A percentile compares a stretch with the other conserved stretches of the same genome.
These are phyloP conservation scores for Magnusiomyces clavatus DNA, from an alignment of 1,139 yeast species.

Conservation along the genomic window DNA sequence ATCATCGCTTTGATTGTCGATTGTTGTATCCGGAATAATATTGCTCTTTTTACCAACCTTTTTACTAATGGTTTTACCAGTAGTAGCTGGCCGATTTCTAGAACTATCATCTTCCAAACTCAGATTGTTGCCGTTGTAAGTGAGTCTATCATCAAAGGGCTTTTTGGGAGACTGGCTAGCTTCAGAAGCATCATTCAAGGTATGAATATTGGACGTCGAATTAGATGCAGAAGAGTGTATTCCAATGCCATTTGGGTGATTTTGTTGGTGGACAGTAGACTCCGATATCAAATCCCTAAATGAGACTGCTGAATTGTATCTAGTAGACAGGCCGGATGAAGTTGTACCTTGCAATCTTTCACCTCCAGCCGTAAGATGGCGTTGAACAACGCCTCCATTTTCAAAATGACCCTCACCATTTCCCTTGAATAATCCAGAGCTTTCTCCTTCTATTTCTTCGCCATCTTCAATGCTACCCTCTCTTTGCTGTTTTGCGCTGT, in stretches of 20 bases:
- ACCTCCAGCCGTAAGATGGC: background rate
- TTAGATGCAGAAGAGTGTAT: conserved; percentile 5
- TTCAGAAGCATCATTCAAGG: conserved; percentile 19
- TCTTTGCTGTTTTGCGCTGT: background rate
- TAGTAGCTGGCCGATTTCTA: no score
- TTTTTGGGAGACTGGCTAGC: conserved; percentile 23
- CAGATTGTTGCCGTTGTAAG: conserved; percentile 43
- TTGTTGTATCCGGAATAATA: no score
- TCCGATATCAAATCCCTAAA: conserved; percentile 1
- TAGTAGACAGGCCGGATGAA: conserved; percentile 4
- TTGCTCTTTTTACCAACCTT: no score
- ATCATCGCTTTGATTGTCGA: background rate
- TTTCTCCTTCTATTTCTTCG: background rate
- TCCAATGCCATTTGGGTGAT: background rate
- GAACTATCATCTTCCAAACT: conserved; percentile 33
- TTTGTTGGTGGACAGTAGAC: background rate
- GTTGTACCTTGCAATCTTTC: background rate
- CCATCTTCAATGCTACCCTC: background rate
- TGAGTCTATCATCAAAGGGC: conserved; percentile 29
- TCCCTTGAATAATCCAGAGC: background rate
- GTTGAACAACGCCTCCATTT: background rate
- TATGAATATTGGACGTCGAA: conserved; percentile 6
- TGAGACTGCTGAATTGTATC: conserved; percentile 2
- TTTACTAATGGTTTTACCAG: no score
- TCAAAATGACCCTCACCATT: background rate